Conservation (phyloP, 805 yeast species). For the Ogataea angusta region DNA sequence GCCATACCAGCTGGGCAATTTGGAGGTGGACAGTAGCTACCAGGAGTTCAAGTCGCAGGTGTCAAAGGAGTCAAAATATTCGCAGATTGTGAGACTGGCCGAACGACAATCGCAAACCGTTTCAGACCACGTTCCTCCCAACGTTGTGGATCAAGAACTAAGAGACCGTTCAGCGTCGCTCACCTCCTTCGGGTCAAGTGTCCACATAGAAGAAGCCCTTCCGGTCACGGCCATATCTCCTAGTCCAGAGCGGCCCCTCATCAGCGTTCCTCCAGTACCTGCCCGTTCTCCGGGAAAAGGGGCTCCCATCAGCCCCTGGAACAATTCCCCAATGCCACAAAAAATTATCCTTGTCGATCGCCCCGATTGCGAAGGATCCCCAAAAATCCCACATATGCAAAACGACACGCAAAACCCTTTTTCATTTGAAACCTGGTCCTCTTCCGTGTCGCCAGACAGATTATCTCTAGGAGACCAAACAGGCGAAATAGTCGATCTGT, state of each 20-base stretch:
- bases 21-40: slow-evolving; percentile 7
- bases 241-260: background rate
- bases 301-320: too few species aligned
- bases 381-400: background rate
- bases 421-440: background rate
- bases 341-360: background rate
- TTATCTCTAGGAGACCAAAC: background rate
- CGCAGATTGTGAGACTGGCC: slow-evolving; percentile 8
- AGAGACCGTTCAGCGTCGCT: background rate
- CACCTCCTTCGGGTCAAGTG: slow-evolving; percentile 1
- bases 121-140: background rate
- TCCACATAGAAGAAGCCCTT: slow-evolving; percentile 2
- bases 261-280: background rate
- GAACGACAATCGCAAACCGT: background rate
- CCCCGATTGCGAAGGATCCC: background rate
- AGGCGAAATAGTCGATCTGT: background rate
- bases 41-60: slow-evolving; percentile 3
- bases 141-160: too few species aligned
- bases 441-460: background rate
- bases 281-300: background rate
- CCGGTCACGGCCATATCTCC: background rate
- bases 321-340: background rate
- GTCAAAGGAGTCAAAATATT: slow-evolving; percentile 5
- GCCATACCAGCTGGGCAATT: slow-evolving; percentile 3
- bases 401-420: background rate